phyloP scores from a whole-genome alignment of 345 rosid species.

The Acer yangbiense region DNA sequence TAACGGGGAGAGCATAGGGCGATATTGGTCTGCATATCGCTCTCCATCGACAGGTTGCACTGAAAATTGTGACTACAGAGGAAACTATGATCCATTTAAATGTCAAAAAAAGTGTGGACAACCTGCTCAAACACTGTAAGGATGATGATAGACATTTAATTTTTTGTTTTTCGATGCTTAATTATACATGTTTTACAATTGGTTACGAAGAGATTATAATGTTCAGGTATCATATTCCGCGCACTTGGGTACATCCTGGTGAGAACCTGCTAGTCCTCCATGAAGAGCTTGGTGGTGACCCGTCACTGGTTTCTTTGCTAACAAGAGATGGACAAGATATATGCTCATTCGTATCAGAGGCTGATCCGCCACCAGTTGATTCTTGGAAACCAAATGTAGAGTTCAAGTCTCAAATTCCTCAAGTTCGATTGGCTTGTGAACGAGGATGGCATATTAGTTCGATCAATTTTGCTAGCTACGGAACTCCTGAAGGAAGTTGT shows the following conservation, averaged over 20 bases:
- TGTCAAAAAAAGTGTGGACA: constrained; percentile 60
- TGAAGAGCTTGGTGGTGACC: constrained; percentile 54
- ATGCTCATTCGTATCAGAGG: constrained; percentile 51
- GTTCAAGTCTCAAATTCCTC: constrained; percentile 33
- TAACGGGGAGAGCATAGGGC: constrained; percentile 57
- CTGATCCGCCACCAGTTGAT: constrained; percentile 54
- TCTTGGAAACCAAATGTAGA: constrained; percentile 46
- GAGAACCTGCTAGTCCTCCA: constrained; percentile 60
- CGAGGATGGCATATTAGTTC: constrained; percentile 55
- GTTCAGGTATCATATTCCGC: constrained; percentile 59
- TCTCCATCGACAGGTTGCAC: constrained; percentile 49
- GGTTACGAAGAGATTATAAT: constrained; percentile 9
- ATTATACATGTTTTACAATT: not conserved
- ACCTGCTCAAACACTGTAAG: constrained; percentile 68
- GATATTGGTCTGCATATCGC: constrained; percentile 63
- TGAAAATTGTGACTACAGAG: constrained; percentile 57
- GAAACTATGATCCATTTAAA: constrained; percentile 44
- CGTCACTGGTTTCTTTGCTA: constrained; percentile 47
- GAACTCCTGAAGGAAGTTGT: constrained; percentile 58
- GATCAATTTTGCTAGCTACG: constrained; percentile 55
- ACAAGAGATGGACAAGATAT: constrained; percentile 50
- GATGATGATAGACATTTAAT: not conserved
- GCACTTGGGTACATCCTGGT: constrained; percentile 52
- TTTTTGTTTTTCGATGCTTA: not conserved
- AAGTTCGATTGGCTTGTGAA: constrained; percentile 53